These are phyloP conservation scores for Botrytis hyacinthi DNA, from an alignment of 2,329 filamentous ascomycete genomes.

Conservation along the genomic window DNA sequence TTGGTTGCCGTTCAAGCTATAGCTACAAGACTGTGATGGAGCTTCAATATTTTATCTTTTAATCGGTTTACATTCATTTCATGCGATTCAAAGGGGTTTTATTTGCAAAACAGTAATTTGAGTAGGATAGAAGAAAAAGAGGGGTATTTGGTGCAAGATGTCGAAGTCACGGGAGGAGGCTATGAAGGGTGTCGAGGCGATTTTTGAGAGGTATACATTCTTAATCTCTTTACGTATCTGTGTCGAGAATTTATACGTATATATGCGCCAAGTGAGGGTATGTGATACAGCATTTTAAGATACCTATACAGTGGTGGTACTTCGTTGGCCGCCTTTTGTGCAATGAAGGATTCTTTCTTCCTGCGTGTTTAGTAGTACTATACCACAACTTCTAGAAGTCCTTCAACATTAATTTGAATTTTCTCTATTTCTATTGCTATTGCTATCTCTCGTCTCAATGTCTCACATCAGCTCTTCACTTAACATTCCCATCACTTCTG, in stretches of 20 bases:
- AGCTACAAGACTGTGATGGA: not conserved
- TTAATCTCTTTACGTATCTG: not conserved
- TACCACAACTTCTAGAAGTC: not conserved
- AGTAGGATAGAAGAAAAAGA: not conserved
- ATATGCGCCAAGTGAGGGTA: not conserved
- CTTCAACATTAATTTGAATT: not conserved
- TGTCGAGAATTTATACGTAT: not conserved
- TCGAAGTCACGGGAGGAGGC: conserved; percentile 27
- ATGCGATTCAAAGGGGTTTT: not conserved
- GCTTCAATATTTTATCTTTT: not conserved
- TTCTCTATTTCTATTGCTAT: too few species aligned
- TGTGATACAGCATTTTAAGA: too few species aligned
- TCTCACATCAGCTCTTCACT: not conserved
- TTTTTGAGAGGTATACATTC: conserved; percentile 33
- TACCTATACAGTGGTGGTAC: too few species aligned
- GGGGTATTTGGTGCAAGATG: conserved; percentile 18
- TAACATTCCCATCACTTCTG: too few species aligned
- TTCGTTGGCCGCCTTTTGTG: not conserved
- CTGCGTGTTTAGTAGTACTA: not conserved
- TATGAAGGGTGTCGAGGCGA: conserved; percentile 32
- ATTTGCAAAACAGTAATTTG: too few species aligned
- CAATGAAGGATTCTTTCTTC: not conserved
- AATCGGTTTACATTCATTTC: not conserved
- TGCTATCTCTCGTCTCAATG: too few species aligned
- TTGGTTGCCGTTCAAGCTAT: not conserved